Base-by-base conservation (phyloP, 805 yeast species). In the Candida boleticola region DNA sequence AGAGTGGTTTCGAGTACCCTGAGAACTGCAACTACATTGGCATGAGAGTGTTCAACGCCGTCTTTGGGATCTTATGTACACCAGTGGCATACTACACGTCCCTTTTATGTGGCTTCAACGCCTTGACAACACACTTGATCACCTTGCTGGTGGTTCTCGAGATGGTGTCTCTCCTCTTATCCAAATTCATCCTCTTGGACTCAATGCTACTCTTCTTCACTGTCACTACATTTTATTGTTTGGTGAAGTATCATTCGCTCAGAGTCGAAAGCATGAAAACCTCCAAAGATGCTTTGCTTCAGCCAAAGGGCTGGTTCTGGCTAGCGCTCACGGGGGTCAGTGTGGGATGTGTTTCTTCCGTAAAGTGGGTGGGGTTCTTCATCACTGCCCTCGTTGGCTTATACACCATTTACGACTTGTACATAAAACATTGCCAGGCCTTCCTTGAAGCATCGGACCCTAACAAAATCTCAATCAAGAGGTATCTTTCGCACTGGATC, bases 141-240 rank as follows among this genome's bases (percentile, higher is more conserved):
- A 76, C 92, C 20, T 61, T 88, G 43, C 82, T 89, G 90, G 89
- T 85, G 32, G 66, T 85, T 35, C 74, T 88, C 52, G 98, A 93
- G 63, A 78, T 79, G 59, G 81, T 95, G 1, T 89, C 87, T 55
- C 82, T 87, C 46, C 85, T 93, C 1, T 76, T 93, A 54, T 89
- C 93, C 14, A 85, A 89, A 61, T 89, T 93, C 60, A 93, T 93
- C 51, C 71, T 93, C 45, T 77, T 93, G 51, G 99, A 93, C 65
- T 88, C 97, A 6, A 88, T 89, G 80, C 78, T 93, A 38, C 72
- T 89, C 48, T 84, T 90, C 58, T 90, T 92, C 74, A 89, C 97
- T 9, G 83, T 84, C 11, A 46, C 60, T 25, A 55, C 65, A 22
- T 68, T 56, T 46, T 65, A 59, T 42, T 60, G 71, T 38, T 58